Base-by-base conservation (phyloP, 495 filamentous ascomycete species). In the Lepidopterella palustris region DNA sequence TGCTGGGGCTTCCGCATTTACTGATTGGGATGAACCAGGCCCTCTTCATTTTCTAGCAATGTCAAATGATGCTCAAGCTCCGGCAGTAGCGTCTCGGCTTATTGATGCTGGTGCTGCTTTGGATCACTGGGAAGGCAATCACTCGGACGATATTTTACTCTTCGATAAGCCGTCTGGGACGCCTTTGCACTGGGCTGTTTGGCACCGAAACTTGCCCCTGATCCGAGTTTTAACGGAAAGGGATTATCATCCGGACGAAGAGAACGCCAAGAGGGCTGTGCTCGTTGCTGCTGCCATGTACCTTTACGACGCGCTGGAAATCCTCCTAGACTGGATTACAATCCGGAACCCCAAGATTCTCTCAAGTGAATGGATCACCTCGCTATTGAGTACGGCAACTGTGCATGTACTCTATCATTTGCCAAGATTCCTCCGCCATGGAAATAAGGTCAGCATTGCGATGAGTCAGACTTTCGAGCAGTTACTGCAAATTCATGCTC, bases 11-110 rank as follows among this genome's bases (percentile, higher is more conserved):
- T 53, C 50, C 4, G 50, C 50, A 10, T 18, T 53, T 20, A 18
- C 50, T 5, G 50, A 53, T 53, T 53, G 50, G 50, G 50, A 53
- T 29, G 50, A 53, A 18, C 50, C 50, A 10, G 50, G 50, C 3
- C 23, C 11, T 5, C 50, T 53, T 15, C 50, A 53, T 15, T 29
- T 53, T 20, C 50, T 53, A 18, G 50, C 50, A 20, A 29, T 29
- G 26, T 31, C 25, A 10, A 26, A 20, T 6, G 50, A 53, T 29
- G 6, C 50, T 42, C 35, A 18, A 42, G 35, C 18, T 18, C 35
- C 35, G 2, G 35, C 13, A 18, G 13, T 42, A 13, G 35, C 21
- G 29, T 20, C 25, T n/a, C 1, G 50, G 20, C 50, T 53, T 18
- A 53, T 53, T 11, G 26, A 29, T n/a, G 6, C 50, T 31, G 50